Evolutionary conservation across 2,329 filamentous ascomycete species (phyloP).

Genomic region (Seiridium cupressi): DNA sequence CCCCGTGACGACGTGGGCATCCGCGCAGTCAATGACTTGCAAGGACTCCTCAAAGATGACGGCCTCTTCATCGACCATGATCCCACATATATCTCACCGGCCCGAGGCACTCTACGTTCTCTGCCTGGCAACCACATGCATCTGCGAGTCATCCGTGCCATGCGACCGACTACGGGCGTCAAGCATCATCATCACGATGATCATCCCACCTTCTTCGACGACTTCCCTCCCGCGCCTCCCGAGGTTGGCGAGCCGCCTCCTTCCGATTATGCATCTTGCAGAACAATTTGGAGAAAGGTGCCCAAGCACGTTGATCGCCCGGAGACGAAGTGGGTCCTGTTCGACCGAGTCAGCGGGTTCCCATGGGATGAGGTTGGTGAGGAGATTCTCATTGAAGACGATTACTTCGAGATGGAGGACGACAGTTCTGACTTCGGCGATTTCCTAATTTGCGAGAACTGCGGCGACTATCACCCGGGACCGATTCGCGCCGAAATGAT

Average conservation of each 20-base stretch:
- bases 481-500: conserved; percentile 24
- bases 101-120: conserved; percentile 34
- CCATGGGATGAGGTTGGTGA: conserved; percentile 28
- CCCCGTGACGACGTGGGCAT: conserved; percentile 47
- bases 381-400: conserved; percentile 26
- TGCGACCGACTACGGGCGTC: conserved; percentile 20
- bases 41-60: conserved; percentile 52
- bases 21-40: conserved; percentile 45
- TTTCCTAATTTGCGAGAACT: conserved; percentile 25
- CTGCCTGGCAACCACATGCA: conserved; percentile 35
- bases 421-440: conserved; percentile 15
- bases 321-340: conserved; percentile 47
- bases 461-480: conserved; percentile 26
- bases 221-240: conserved; percentile 38
- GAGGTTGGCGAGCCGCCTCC: conserved; percentile 40
- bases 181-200: conserved; percentile 26
- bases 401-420: conserved; percentile 14
- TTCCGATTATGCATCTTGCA: conserved; percentile 38
- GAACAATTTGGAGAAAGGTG: conserved; percentile 51
- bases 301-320: conserved; percentile 37
- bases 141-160: conserved; percentile 44
- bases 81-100: conserved; percentile 39
- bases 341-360: conserved; percentile 33
- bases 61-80: conserved; percentile 48
- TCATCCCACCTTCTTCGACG: conserved; percentile 20